These are phyloP conservation scores for Aquilaria agallochum DNA, from an alignment of 441 rosid genomes.

Conservation along the genomic window DNA sequence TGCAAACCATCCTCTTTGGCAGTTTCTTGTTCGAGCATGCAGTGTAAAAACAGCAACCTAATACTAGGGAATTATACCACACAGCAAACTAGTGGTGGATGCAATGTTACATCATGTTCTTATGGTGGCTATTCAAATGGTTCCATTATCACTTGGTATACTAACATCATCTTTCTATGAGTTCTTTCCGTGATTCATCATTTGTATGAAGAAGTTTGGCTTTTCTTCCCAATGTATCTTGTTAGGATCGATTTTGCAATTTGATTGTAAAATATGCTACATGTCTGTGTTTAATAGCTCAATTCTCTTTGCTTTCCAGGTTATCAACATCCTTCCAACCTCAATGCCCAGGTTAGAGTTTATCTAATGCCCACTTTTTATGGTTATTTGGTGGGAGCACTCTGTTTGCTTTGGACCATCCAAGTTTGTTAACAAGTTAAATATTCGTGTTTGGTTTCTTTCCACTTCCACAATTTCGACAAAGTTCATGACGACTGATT, in stretches of 20 bases:
- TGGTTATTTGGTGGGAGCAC: neutral
- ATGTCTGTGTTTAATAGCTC: slow-evolving; percentile 1
- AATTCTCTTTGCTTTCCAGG: slow-evolving; percentile 32
- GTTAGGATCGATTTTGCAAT: no score
- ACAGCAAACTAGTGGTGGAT: slow-evolving; percentile 73
- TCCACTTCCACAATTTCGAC: no score
- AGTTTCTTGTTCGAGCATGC: slow-evolving; percentile 96
- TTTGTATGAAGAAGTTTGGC: neutral
- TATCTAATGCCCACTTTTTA: neutral
- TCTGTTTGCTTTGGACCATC: no score
- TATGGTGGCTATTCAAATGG: slow-evolving; percentile 78
- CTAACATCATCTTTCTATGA: neutral
- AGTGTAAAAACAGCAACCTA: slow-evolving; percentile 75
- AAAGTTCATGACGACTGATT: no score
- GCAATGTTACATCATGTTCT: slow-evolving; percentile 79
- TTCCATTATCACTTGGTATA: slow-evolving; percentile 66
- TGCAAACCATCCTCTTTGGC: slow-evolving; percentile 84
- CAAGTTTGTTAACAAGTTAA: no score
- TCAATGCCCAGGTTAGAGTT: slow-evolving; percentile 70
- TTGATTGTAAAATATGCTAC: no score
- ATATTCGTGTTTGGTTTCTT: no score
- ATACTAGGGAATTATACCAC: slow-evolving; percentile 76
- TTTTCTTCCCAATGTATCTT: neutral
- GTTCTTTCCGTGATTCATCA: slow-evolving; percentile 1
- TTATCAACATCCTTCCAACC: slow-evolving; percentile 80